Conservation (phyloP, 2,329 filamentous ascomycete species). For the Dryadomyces sulphureus region DNA sequence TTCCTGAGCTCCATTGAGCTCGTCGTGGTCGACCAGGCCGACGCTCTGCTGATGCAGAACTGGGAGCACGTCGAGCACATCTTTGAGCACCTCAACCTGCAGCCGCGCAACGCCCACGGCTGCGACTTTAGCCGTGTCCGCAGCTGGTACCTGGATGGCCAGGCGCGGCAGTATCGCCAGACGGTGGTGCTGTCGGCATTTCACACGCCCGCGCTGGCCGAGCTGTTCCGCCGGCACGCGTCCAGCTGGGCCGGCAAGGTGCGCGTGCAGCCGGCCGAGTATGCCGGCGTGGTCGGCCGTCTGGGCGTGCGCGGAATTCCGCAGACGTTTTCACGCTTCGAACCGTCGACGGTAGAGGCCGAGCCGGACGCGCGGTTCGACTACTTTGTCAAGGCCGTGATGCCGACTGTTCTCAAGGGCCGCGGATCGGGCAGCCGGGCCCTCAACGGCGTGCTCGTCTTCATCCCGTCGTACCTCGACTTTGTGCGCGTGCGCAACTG, state of each 20-base stretch:
- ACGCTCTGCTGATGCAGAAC: constrained; percentile 92
- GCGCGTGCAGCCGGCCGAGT: constrained; percentile 50
- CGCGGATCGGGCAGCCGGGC: neutral
- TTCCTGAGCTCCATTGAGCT: constrained; percentile 91
- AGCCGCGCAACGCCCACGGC: constrained; percentile 78
- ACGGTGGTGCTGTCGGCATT: constrained; percentile 71
- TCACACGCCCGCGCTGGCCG: constrained; percentile 76
- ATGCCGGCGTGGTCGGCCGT: constrained; percentile 58
- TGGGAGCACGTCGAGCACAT: constrained; percentile 94
- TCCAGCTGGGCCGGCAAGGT: constrained; percentile 69
- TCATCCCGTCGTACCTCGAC: constrained; percentile 87
- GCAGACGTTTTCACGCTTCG: constrained; percentile 84
- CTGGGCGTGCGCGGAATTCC: constrained; percentile 51
- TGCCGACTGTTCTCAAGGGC: constrained; percentile 45
- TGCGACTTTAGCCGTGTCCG: constrained; percentile 88
- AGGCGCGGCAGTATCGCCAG: constrained; percentile 69
- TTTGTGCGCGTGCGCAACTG: constrained; percentile 89
- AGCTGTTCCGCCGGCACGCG: constrained; percentile 60
- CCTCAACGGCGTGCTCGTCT: constrained; percentile 57
- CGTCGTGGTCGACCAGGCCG: constrained; percentile 78
- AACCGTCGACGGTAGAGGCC: constrained; percentile 49
- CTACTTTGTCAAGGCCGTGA: constrained; percentile 71
- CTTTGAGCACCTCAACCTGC: constrained; percentile 79
- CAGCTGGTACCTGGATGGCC: constrained; percentile 83
- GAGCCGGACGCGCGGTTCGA: constrained; percentile 85